These are phyloP conservation scores for Micractinium sp. DNA, from an alignment of 139 green algal species.

Conservation along the genomic window DNA sequence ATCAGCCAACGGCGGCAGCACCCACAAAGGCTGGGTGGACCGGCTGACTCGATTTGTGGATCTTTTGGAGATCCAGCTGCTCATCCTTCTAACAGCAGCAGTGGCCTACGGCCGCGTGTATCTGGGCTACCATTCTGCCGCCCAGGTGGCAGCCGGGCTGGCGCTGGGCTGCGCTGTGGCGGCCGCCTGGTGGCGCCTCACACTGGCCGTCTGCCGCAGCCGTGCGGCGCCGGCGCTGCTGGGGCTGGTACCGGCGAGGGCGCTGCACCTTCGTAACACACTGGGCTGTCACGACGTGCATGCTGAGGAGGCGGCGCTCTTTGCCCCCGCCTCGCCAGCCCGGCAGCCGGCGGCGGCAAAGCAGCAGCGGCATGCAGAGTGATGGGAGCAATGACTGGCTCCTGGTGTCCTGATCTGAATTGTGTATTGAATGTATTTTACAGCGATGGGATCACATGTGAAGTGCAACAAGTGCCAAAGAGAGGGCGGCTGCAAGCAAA, in stretches of 20 bases:
- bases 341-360: too few species aligned
- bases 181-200: slow-evolving; percentile 8
- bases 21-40: background rate
- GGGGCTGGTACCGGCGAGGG: background rate
- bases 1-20: too few species aligned
- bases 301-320: background rate
- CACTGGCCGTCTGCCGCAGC: background rate
- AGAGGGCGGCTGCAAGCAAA: too few species aligned
- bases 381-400: too few species aligned
- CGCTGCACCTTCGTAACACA: slow-evolving; percentile 6
- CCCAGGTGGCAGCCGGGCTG: slow-evolving; percentile 37
- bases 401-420: too few species aligned
- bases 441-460: too few species aligned
- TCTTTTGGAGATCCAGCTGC: slow-evolving; percentile 13
- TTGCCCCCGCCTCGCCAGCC: background rate
- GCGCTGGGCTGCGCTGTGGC: background rate
- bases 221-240: background rate
- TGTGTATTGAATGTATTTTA: too few species aligned
- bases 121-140: slow-evolving; percentile 33
- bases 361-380: too few species aligned
- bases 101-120: slow-evolving; percentile 36
- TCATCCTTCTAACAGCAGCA: background rate
- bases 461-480: too few species aligned
- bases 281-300: slow-evolving; percentile 26
- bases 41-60: background rate